phyloP scores from a whole-genome alignment of 108 stramenopile genomes.

The Parietichytrium sp. region DNA sequence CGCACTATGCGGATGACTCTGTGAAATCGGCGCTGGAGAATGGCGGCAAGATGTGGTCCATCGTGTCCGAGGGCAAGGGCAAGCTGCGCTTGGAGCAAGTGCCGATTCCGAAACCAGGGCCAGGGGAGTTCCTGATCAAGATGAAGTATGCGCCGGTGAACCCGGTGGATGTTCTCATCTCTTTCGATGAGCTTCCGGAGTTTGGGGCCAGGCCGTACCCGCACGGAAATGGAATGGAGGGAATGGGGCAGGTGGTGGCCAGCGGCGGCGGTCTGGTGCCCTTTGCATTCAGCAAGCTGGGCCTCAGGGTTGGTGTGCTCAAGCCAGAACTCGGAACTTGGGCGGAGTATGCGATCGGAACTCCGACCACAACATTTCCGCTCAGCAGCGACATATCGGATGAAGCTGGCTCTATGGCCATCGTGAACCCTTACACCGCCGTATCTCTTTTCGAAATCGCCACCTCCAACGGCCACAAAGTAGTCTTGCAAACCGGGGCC shows the following conservation, averaged over 20 bases:
- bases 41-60: slow-evolving; percentile 36
- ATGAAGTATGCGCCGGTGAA: slow-evolving; percentile 57
- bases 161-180: slow-evolving; percentile 58
- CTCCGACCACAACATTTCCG: slow-evolving; percentile 46
- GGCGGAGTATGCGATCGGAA: slow-evolving; percentile 54
- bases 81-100: slow-evolving; percentile 56
- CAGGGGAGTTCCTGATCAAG: slow-evolving; percentile 53
- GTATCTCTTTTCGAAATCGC: slow-evolving; percentile 64
- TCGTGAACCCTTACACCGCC: slow-evolving; percentile 68
- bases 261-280: slow-evolving; percentile 53
- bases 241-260: slow-evolving; percentile 59
- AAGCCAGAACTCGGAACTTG: slow-evolving; percentile 54
- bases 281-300: slow-evolving; percentile 27
- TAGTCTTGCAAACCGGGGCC: slow-evolving; percentile 65
- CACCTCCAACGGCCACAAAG: slow-evolving; percentile 31
- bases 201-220: slow-evolving; percentile 39
- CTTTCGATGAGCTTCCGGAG: background rate
- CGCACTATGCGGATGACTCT: too few species aligned
- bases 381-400: slow-evolving; percentile 58
- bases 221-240: slow-evolving; percentile 60
- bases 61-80: slow-evolving; percentile 46
- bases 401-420: slow-evolving; percentile 60
- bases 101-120: slow-evolving; percentile 48
- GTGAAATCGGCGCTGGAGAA: too few species aligned
- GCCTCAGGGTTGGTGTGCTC: slow-evolving; percentile 49